These are phyloP conservation scores for Podila clonocystis DNA, from an alignment of 192 early-diverging fungal species.

Conservation along the genomic window DNA sequence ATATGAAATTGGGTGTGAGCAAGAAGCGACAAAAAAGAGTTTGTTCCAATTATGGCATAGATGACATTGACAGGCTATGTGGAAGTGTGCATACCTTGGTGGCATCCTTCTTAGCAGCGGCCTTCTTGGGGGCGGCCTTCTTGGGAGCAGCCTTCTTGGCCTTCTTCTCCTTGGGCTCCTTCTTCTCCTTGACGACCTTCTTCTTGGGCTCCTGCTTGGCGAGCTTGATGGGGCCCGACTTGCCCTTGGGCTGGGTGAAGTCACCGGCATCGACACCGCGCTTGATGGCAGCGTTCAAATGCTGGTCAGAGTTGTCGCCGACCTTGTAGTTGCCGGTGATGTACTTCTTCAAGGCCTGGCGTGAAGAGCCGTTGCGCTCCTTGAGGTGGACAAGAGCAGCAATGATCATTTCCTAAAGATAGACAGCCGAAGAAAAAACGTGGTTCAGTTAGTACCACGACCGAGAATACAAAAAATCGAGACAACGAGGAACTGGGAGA, in stretches of 20 bases:
- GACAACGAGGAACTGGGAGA: not conserved
- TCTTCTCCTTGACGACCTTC: constrained; percentile 55
- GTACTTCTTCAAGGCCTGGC: constrained; percentile 84
- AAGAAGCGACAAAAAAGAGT: not conserved
- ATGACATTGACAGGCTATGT: no score
- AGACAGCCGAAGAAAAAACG: not conserved
- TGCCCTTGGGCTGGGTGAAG: constrained; percentile 74
- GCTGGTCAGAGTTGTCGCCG: constrained; percentile 61
- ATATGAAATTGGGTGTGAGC: not conserved
- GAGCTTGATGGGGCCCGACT: constrained; percentile 73
- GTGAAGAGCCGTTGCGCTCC: constrained; percentile 77
- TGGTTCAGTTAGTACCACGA: not conserved
- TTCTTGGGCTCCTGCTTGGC: constrained; percentile 59
- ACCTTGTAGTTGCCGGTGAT: constrained; percentile 78
- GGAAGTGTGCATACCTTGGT: not conserved
- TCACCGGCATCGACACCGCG: constrained; percentile 68
- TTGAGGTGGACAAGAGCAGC: constrained; percentile 68
- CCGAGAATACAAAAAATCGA: not conserved
- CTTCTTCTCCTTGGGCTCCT: constrained; percentile 57
- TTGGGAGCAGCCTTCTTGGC: constrained; percentile 53
- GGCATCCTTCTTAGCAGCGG: constrained; percentile 50
- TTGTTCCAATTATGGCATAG: not conserved
- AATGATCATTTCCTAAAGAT: constrained; percentile 47
- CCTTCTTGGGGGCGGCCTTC: constrained; percentile 65
- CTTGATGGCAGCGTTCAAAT: constrained; percentile 73